phyloP scores from a whole-genome alignment of 148 eudicot genomes.

The Chenopodium berlandieri region DNA sequence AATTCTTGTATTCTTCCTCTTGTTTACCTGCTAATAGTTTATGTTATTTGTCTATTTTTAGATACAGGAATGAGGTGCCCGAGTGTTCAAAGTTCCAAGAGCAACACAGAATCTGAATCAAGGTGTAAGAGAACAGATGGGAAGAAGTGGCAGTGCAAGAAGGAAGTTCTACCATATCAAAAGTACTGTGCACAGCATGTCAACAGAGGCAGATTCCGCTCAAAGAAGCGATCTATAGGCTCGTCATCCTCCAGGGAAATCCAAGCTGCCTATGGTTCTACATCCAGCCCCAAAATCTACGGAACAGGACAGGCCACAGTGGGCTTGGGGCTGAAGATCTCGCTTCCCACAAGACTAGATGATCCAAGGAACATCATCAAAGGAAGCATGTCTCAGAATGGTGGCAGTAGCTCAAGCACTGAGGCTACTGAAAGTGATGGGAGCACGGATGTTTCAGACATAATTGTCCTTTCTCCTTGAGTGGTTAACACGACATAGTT shows the following conservation, averaged over 20 bases:
- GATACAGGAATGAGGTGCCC: constrained; percentile 6
- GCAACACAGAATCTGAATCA: constrained; percentile 10
- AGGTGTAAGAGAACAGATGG: constrained; percentile 70
- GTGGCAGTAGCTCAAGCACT: constrained; percentile 20
- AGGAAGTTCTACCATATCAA: constrained; percentile 31
- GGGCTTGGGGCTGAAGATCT: constrained; percentile 8
- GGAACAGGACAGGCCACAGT: constrained; percentile 1
- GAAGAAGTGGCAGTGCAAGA: constrained; percentile 52
- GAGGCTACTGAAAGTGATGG: constrained; percentile 42
- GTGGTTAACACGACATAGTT: neutral
- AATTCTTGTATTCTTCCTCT: neutral
- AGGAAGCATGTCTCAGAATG: neutral
- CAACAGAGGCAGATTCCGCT: constrained; percentile 35
- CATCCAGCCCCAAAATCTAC: neutral
- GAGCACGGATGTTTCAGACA: constrained; percentile 15
- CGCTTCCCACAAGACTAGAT: neutral
- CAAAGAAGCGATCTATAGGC: constrained; percentile 26
- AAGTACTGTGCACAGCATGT: constrained; percentile 54
- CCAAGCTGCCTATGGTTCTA: neutral
- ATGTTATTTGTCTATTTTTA: neutral
- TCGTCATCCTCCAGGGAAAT: constrained; percentile 6
- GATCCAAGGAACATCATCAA: constrained; percentile 2
- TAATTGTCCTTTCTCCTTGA: constrained; percentile 23
- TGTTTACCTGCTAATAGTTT: neutral
- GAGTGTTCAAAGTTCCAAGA: constrained; percentile 2